Evolutionary conservation across 805 yeast species (phyloP).

Genomic region (Ogataea saltuana): DNA sequence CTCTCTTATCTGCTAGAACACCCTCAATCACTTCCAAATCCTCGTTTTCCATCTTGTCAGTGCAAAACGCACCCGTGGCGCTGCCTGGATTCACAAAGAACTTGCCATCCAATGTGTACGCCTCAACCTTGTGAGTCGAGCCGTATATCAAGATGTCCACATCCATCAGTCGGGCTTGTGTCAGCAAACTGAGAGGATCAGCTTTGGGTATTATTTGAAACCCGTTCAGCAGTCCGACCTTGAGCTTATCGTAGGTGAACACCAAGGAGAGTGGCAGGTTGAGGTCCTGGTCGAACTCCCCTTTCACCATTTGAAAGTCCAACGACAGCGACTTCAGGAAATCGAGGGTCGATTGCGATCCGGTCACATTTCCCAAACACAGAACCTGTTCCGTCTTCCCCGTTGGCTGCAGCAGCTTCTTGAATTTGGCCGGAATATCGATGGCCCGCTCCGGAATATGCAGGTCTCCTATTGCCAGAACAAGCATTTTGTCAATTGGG

Average conservation of each 20-base stretch:
- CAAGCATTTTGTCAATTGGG: slow-evolving; percentile 47
- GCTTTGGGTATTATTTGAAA: slow-evolving; percentile 79
- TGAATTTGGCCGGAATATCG: slow-evolving; percentile 63
- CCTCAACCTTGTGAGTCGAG: slow-evolving; percentile 90
- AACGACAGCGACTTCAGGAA: slow-evolving; percentile 70
- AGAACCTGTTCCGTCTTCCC: slow-evolving; percentile 85
- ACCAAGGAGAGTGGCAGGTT: slow-evolving; percentile 62
- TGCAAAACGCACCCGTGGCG: slow-evolving; percentile 86
- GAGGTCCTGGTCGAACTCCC: slow-evolving; percentile 68
- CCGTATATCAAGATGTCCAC: slow-evolving; percentile 93
- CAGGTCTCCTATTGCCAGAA: slow-evolving; percentile 84
- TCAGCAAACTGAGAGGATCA: slow-evolving; percentile 81
- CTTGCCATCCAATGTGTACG: slow-evolving; percentile 88
- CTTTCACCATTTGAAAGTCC: slow-evolving; percentile 73
- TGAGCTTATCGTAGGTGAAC: slow-evolving; percentile 66
- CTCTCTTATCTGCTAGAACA: slow-evolving; percentile 27
- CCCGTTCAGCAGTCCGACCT: slow-evolving; percentile 85
- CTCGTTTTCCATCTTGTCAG: slow-evolving; percentile 60
- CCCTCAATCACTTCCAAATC: slow-evolving; percentile 44
- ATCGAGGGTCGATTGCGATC: slow-evolving; percentile 59
- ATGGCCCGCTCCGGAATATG: slow-evolving; percentile 86
- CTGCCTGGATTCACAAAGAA: slow-evolving; percentile 97
- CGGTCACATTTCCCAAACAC: slow-evolving; percentile 81
- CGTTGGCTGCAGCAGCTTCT: slow-evolving; percentile 68
- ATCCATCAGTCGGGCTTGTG: slow-evolving; percentile 85